Conservation (phyloP, 805 yeast species). For the Saturnispora dispora region DNA sequence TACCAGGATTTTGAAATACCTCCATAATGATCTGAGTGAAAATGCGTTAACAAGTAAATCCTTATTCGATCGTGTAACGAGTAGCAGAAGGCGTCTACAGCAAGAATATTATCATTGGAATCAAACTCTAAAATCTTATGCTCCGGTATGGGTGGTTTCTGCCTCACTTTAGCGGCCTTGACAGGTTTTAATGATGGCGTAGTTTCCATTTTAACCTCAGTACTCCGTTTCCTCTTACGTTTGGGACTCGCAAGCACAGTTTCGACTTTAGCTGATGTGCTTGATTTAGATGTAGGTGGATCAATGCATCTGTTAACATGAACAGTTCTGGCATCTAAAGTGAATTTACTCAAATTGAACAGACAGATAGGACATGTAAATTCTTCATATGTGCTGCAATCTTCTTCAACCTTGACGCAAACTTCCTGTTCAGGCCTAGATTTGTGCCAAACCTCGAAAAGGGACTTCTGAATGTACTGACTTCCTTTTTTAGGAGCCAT, state of each 20-base stretch:
- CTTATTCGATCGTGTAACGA: slow-evolving; percentile 36
- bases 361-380: slow-evolving; percentile 47
- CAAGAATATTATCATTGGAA: slow-evolving; percentile 24
- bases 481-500: not conserved
- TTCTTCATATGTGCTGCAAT: slow-evolving; percentile 10
- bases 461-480: slow-evolving; percentile 1
- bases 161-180: slow-evolving; percentile 11
- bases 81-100: slow-evolving; percentile 62
- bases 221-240: not conserved
- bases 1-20: slow-evolving; percentile 77
- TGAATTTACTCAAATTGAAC: slow-evolving; percentile 29
- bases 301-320: slow-evolving; percentile 51
- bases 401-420: slow-evolving; percentile 5
- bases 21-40: slow-evolving; percentile 90
- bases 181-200: not conserved
- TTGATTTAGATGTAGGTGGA: slow-evolving; percentile 9
- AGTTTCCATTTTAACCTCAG: not conserved
- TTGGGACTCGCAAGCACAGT: not conserved
- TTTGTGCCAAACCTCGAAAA: slow-evolving; percentile 2
- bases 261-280: not conserved
- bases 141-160: slow-evolving; percentile 38
- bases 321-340: slow-evolving; percentile 34
- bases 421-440: not conserved
- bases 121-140: slow-evolving; percentile 43
- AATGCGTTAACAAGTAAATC: slow-evolving; percentile 66